Percentiles rank a stretch among this genome's conserved stretches.
Conservation (phyloP, 352 stramenopile species). For the Blastocystis sp. region DNA sequence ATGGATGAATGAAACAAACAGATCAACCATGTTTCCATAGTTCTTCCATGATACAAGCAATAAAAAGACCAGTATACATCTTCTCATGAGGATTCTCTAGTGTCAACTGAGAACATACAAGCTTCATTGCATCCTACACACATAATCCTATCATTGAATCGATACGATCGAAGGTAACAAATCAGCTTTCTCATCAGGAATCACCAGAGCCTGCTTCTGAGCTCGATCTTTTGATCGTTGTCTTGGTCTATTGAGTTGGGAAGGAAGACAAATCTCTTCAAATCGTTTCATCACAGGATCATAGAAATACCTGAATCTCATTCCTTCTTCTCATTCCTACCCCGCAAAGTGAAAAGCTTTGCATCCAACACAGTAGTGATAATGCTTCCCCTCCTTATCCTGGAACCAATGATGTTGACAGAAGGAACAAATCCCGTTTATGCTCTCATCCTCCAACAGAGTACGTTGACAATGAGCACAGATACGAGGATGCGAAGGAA, state of each 20-base stretch:
- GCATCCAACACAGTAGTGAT: constrained; percentile 1
- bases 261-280: background rate
- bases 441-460: background rate
- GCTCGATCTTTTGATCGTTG: background rate
- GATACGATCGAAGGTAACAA: background rate
- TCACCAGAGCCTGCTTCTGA: background rate
- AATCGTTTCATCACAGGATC: background rate
- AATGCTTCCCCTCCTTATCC: background rate
- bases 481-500: background rate
- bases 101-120: background rate
- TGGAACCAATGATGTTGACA: background rate
- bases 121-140: background rate
- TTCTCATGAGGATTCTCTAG: constrained; percentile 1
- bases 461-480: background rate
- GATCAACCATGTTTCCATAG: background rate
- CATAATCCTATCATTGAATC: too few relatives aligned
- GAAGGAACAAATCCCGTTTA: background rate
- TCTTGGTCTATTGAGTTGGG: background rate
- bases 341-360: background rate
- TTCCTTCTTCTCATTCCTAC: background rate
- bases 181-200: background rate
- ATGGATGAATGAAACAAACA: background rate
- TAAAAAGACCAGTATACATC: background rate
- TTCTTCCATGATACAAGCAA: constrained; percentile 37
- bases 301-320: background rate